Conservation (phyloP, 208 protist species). For the Leishmania gerbilli region DNA sequence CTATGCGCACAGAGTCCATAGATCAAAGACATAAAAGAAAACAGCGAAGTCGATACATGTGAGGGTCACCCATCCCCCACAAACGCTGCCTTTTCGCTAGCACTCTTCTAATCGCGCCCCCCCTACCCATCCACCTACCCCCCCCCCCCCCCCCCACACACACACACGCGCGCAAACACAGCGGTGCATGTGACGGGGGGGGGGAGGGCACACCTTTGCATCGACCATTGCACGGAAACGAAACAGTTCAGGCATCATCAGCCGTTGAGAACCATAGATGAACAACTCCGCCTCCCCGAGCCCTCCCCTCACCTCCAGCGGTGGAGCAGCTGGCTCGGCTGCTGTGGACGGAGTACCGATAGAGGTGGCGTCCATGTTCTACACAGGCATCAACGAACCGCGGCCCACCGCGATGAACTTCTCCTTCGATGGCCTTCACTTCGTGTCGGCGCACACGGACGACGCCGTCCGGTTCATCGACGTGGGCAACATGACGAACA, state of each 20-base stretch:
- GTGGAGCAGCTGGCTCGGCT: neutral
- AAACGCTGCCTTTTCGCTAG: neutral
- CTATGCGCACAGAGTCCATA: neutral
- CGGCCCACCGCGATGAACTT: conserved; percentile 75
- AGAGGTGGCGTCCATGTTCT: conserved; percentile 76
- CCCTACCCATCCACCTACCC: no score
- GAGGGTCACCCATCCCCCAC: neutral
- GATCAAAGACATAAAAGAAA: neutral
- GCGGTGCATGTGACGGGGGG: neutral
- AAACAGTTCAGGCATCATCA: neutral
- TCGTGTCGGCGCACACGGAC: conserved; percentile 75
- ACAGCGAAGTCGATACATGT: neutral
- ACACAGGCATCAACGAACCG: conserved; percentile 72
- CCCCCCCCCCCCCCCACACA: neutral
- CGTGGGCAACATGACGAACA: conserved; percentile 48
- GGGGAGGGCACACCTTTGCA: neutral
- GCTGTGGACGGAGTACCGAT: conserved; percentile 23
- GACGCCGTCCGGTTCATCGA: conserved; percentile 78
- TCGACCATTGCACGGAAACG: neutral
- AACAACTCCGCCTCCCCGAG: neutral
- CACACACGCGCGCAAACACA: neutral
- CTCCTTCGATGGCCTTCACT: conserved; percentile 64
- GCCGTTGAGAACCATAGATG: neutral
- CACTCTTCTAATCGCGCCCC: neutral
- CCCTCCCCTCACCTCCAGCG: conserved; percentile 19